A percentile compares a stretch with the other conserved stretches of the same genome.
phyloP scores from a whole-genome alignment of 805 yeast species.

The Komagataella populi region DNA sequence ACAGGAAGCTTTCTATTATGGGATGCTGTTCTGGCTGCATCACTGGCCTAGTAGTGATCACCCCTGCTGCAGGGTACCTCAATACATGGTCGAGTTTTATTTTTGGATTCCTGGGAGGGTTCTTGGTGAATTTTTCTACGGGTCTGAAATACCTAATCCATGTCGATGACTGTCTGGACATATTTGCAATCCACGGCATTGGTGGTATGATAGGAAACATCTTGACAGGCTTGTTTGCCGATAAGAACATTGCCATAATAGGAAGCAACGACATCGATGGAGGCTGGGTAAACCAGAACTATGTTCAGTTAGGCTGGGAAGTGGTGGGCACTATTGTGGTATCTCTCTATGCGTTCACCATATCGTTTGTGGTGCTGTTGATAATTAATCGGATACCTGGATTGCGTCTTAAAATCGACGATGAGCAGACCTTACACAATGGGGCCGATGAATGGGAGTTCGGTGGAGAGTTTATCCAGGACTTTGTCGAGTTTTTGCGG shows the following conservation, averaged over 20 bases:
- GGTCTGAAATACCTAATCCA: constrained; percentile 62
- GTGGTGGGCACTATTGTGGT: constrained; percentile 19
- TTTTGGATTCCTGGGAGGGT: constrained; percentile 63
- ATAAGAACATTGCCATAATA: constrained; percentile 54
- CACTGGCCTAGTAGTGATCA: constrained; percentile 86
- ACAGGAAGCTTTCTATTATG: constrained; percentile 74
- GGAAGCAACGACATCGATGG: constrained; percentile 63
- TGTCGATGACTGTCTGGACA: constrained; percentile 82
- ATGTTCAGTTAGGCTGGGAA: constrained; percentile 75
- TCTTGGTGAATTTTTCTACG: constrained; percentile 73
- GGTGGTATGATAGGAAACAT: constrained; percentile 79
- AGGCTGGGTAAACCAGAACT: constrained; percentile 82
- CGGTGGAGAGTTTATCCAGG: constrained; percentile 77
- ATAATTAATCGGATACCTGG: constrained; percentile 68
- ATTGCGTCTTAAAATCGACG: constrained; percentile 55
- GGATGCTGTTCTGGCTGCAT: constrained; percentile 90
- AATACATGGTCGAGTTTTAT: constrained; percentile 78
- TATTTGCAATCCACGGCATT: constrained; percentile 86
- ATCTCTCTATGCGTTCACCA: constrained; percentile 57
- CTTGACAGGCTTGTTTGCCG: constrained; percentile 73
- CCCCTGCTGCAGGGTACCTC: constrained; percentile 83
- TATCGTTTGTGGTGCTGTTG: constrained; percentile 43
- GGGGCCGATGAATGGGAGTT: constrained; percentile 87
- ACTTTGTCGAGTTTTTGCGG: constrained; percentile 82
- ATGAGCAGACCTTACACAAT: constrained; percentile 51